Conservation (phyloP, 805 yeast species). For the Babjeviella inositovora region DNA sequence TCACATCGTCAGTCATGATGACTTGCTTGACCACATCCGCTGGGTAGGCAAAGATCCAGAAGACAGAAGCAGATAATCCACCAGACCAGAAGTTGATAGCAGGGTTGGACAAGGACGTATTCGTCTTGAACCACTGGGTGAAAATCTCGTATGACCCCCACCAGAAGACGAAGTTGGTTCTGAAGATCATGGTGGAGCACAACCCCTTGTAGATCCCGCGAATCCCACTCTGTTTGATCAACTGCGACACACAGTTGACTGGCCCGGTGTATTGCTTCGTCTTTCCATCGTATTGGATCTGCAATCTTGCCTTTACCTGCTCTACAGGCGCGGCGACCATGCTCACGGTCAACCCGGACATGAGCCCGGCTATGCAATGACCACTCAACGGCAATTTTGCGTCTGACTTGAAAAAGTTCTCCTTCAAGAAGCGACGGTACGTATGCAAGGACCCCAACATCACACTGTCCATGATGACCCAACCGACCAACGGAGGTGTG, state of each 20-base stretch:
- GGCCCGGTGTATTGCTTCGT: conserved; percentile 64
- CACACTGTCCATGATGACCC: conserved; percentile 88
- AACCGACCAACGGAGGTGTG: conserved; percentile 85
- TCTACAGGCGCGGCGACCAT: conserved; percentile 95
- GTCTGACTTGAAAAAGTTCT: conserved; percentile 39
- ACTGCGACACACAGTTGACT: conserved; percentile 48
- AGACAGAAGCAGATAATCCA: conserved; percentile 72
- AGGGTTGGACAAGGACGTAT: conserved; percentile 52
- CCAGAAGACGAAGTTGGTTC: conserved; percentile 80
- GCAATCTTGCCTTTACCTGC: conserved; percentile 75
- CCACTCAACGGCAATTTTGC: conserved; percentile 60
- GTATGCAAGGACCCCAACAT: conserved; percentile 79
- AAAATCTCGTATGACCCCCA: conserved; percentile 87
- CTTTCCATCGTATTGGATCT: conserved; percentile 75
- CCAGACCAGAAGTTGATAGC: conserved; percentile 85
- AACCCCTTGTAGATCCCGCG: conserved; percentile 71
- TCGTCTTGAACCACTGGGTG: conserved; percentile 47
- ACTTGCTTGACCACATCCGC: conserved; percentile 80
- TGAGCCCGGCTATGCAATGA: conserved; percentile 50
- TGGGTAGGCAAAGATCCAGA: conserved; percentile 85
- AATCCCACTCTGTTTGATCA: conserved; percentile 45
- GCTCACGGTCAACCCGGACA: conserved; percentile 80
- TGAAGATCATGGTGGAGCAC: conserved; percentile 72
- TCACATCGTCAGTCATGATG: conserved; percentile 64
- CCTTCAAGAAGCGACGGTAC: conserved; percentile 54